Evolutionary conservation across 2,329 filamentous ascomycete species (phyloP), one percentile per base, ranked within the genome.

Genomic region (Nemania abortiva): DNA sequence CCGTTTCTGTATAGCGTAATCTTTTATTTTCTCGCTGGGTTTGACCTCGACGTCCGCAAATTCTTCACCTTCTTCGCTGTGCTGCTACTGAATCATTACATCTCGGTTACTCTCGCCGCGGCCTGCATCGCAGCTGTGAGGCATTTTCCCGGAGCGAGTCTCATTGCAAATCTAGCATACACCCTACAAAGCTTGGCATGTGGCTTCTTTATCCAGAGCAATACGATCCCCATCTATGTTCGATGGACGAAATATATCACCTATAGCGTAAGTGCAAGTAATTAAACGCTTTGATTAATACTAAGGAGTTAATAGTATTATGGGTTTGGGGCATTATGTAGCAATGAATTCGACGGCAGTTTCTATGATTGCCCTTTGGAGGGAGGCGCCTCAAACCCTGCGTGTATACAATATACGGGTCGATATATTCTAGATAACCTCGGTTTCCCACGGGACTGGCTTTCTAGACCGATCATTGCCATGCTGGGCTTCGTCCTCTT

Each of bases 11-110:
- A 91, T 75, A 89, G 89, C 6, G 80, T 89, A 1, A 90, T 94
- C 7, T 90, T 90, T 75, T 95, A 94, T 78, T 94, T 93, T 77
- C 93, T 94, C 90, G 88, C 89, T 6, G 91, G 91, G 0, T 92
- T 94, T 73, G 88, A 92, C 55, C 83, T 85, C 2, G 86, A 90
- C 9, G 87, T 85, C 0, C 79, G 75, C 1, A 88, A 91, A 63
- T 94, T 94, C 78, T 90, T 95, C 66, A 89, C 86, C 0, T 95
- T 94, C 81, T 91, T 94, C 71, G 83, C 85, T 2, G 84, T 94
- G 45, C 86, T 90, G 0, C 78, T 95, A 4, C 78, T 94, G 2
- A 90, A 89, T 53, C 92, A 95, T 68, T 93, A 93, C 72, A 90
- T 93, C 42, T 88, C 91, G 0, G 88, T 95, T 10, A 91, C 88